Evolutionary conservation across 169 alveolate species (phyloP).

Genomic region (Plasmodium gonderi): DNA sequence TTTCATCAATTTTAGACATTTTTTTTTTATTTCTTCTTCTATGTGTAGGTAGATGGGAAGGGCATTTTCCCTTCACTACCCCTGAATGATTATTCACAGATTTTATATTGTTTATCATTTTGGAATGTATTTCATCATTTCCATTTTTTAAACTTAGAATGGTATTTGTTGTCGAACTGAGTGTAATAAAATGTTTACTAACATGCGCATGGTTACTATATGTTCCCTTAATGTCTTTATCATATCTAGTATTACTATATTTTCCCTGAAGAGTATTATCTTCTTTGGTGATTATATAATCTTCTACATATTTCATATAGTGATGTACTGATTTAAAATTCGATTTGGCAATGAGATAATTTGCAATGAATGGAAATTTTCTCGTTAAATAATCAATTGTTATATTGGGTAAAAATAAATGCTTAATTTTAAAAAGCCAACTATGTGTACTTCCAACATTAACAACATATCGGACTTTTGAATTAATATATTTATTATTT

Average conservation of each 20-base stretch:
- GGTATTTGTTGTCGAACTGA: not conserved
- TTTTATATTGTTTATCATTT: not conserved
- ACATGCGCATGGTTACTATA: not conserved
- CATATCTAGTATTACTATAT: not conserved
- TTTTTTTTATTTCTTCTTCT: too few species aligned
- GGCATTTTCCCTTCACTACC: too few species aligned
- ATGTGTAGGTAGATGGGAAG: too few species aligned
- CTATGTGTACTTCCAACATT: constrained; percentile 24
- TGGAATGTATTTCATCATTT: not conserved
- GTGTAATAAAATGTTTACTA: not conserved
- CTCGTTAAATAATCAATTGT: constrained; percentile 31
- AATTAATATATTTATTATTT: constrained; percentile 55
- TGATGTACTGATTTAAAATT: constrained; percentile 21
- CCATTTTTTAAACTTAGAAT: not conserved
- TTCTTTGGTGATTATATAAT: not conserved
- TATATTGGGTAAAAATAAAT: constrained; percentile 41
- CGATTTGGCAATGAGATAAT: constrained; percentile 16
- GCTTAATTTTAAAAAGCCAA: constrained; percentile 57
- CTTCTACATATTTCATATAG: constrained; percentile 31
- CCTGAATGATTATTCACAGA: too few species aligned
- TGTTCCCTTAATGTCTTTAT: not conserved
- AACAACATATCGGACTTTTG: constrained; percentile 24
- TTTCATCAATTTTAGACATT: not conserved
- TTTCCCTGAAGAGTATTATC: not conserved
- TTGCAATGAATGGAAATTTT: constrained; percentile 30